phyloP scores from a whole-genome alignment of 129 eudicot genomes.

The Gnaphalium uliginosum region DNA sequence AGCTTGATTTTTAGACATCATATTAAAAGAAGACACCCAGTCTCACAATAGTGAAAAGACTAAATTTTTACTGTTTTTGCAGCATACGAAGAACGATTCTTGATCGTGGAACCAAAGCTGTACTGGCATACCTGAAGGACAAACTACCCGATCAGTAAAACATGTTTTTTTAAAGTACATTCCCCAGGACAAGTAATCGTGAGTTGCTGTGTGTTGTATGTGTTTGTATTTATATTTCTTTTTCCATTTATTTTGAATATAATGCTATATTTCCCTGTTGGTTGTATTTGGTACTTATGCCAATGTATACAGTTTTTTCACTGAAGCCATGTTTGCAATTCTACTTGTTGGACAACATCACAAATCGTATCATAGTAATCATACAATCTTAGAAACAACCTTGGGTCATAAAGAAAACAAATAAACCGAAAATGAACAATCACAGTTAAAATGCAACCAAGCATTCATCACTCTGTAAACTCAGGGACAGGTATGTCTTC shows the following conservation, averaged over 20 bases:
- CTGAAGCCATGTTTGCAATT: neutral
- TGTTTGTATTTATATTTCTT: conserved; percentile 1
- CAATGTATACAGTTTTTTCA: neutral
- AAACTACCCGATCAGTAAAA: conserved; percentile 50
- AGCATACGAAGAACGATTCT: conserved; percentile 91
- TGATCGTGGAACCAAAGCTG: conserved; percentile 89
- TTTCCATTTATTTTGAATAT: conserved; percentile 1
- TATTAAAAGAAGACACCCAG: neutral
- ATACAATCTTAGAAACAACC: neutral
- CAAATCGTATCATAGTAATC: conserved; percentile 16
- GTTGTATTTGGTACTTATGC: neutral
- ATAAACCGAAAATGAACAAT: neutral
- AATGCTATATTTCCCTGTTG: conserved; percentile 9
- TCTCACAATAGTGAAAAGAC: neutral
- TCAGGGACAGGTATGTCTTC: conserved; percentile 77
- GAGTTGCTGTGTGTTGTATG: conserved; percentile 26
- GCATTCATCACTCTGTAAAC: neutral
- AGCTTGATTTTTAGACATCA: neutral
- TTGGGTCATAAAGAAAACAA: neutral
- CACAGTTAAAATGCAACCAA: neutral
- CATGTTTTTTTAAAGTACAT: neutral
- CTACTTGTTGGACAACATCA: neutral
- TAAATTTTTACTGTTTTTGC: conserved; percentile 17
- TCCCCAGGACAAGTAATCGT: neutral
- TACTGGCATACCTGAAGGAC: conserved; percentile 72